Evolutionary conservation across 768 basidiomycete genomes (phyloP).

Genomic region (Trametes cingulata): DNA sequence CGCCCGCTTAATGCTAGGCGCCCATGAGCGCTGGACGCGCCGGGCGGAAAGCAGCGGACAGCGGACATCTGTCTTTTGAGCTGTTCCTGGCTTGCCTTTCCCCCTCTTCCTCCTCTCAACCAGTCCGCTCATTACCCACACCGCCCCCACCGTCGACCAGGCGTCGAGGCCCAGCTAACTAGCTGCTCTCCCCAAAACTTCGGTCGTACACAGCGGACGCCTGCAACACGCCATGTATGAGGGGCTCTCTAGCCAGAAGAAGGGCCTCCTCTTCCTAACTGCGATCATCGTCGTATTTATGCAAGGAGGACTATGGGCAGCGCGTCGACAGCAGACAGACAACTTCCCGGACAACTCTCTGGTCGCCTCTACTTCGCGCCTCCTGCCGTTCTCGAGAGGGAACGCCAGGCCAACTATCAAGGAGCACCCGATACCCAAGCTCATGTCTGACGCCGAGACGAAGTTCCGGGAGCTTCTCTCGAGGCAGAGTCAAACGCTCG

Average conservation of each 20-base stretch:
- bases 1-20: neutral
- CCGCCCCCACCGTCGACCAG: constrained; percentile 2
- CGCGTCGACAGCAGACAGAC: constrained; percentile 23
- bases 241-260: constrained; percentile 26
- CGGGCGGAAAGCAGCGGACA: constrained; percentile 2
- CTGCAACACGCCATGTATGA: constrained; percentile 25
- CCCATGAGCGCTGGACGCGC: too few relatives aligned
- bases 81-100: constrained; percentile 4
- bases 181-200: too few relatives aligned
- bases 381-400: constrained; percentile 25
- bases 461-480: constrained; percentile 65
- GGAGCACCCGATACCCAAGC: constrained; percentile 80
- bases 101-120: constrained; percentile 3
- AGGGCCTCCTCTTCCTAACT: constrained; percentile 30
- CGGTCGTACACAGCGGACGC: too few relatives aligned
- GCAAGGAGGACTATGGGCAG: constrained; percentile 37
- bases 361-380: constrained; percentile 23
- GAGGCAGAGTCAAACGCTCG: constrained; percentile 78
- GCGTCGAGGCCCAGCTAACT: neutral
- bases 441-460: constrained; percentile 84
- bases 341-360: constrained; percentile 30
- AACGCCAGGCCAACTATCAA: constrained; percentile 25
- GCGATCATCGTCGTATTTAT: constrained; percentile 33
- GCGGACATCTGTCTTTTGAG: neutral
- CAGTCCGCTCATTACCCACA: constrained; percentile 12